Base-by-base conservation (phyloP, 1,139 yeast genomes). In the Arxiozyma slooffiae region DNA sequence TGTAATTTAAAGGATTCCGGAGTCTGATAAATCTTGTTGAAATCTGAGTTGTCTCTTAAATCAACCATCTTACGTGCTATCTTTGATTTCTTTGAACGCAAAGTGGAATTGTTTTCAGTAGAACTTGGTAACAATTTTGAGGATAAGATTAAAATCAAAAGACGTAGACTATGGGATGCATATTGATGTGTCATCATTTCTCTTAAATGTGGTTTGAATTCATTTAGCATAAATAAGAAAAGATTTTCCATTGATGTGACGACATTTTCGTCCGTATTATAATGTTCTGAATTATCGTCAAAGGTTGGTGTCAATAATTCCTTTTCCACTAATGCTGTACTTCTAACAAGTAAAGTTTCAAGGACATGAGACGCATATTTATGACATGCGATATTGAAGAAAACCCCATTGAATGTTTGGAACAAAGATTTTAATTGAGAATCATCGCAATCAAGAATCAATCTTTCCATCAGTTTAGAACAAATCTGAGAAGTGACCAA, bases 61-160 rank as follows among this genome's bases (percentile, higher is more conserved):
- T 87, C 95, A 60, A 88, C 86, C 92, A 86, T 85, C 67, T 89
- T 89, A 66, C 97, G 79, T 1, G 97, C 96, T 63, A 86, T 84
- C 63, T 86, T 85, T 37, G 95, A 84, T 64, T 80, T 87, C 62
- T 88, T 88, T 42, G 95, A 85, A 64, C 98, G 78, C 57, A 89
- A 73, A 4, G 86, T 78, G 0, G 94, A 83, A 59, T 86, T 83
- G 20, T 86, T 77, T 57, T 77, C 74, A 0, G 85, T 79, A 2
- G 92, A 71, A 1, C 92, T 81, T n/a, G 95, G 95, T 53, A 88
- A 71, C 53, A 81, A 82, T 60, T 83, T 82, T 2, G 95, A 96
- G 2, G 94, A 76, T 41, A 88, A 68, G 37, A 89, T 78, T 50
- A 89, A 71, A 42, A 92, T 70, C 17, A 87, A 61, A 37, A 89